phyloP scores from a whole-genome alignment of 2,329 filamentous ascomycete genomes.

The Trematosphaeria pertusa region DNA sequence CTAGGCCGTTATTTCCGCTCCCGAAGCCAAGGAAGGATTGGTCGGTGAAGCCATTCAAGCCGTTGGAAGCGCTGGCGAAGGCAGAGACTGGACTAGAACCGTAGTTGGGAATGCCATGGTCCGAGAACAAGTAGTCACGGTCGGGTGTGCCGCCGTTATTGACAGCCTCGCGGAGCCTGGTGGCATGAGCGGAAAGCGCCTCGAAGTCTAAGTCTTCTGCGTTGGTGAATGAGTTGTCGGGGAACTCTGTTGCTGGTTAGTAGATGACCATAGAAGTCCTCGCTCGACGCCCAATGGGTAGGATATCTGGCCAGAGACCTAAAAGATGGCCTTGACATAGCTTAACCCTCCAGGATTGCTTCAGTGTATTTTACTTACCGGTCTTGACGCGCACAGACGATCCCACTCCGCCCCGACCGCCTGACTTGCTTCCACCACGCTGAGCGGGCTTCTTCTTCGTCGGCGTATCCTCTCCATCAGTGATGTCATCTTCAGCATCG shows the following conservation, averaged over 20 bases:
- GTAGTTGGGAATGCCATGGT: neutral
- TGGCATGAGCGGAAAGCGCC: neutral
- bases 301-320: no score
- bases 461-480: constrained; percentile 9
- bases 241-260: neutral
- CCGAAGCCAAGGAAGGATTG: no score
- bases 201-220: neutral
- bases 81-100: no score
- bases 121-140: neutral
- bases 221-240: neutral
- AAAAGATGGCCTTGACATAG: no score
- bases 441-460: constrained; percentile 3
- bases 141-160: constrained; percentile 2
- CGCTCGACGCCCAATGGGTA: neutral
- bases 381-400: constrained; percentile 2
- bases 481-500: constrained; percentile 19
- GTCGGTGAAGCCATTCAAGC: no score
- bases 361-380: no score
- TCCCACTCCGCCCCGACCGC: neutral
- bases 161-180: neutral
- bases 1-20: no score
- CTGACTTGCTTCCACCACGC: neutral
- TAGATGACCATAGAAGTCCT: neutral
- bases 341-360: no score
- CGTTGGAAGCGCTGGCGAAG: no score